Conservation (phyloP, 495 filamentous ascomycete genomes). For the Trichocladium uniseriatum region DNA sequence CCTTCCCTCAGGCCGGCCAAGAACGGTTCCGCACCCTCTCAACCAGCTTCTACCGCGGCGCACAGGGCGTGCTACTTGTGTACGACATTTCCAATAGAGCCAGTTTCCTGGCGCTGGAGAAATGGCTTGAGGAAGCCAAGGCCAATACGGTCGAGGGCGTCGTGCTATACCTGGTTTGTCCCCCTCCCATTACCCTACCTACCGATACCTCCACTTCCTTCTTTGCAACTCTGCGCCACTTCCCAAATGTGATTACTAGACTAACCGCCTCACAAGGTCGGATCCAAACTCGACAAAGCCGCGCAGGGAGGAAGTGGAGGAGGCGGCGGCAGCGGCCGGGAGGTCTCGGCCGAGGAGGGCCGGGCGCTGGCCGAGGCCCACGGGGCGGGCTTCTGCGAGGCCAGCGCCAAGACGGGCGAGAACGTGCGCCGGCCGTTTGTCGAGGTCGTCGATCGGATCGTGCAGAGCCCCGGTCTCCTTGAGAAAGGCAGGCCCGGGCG, state of each 20-base stretch:
- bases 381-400: slow-evolving; percentile 43
- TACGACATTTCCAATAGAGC: slow-evolving; percentile 50
- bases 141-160: slow-evolving; percentile 43
- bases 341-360: slow-evolving; percentile 45
- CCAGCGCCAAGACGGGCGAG: slow-evolving; percentile 45
- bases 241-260: not conserved
- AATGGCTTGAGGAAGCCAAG: slow-evolving; percentile 52
- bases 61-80: slow-evolving; percentile 50
- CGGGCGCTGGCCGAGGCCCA: slow-evolving; percentile 39
- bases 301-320: not conserved
- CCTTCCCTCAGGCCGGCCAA: slow-evolving; percentile 36
- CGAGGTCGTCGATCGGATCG: slow-evolving; percentile 45
- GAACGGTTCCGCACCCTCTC: slow-evolving; percentile 54
- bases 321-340: slow-evolving; percentile 19
- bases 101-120: slow-evolving; percentile 47
- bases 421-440: slow-evolving; percentile 46
- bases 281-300: slow-evolving; percentile 47
- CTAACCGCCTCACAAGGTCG: slow-evolving; percentile 27
- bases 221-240: not conserved
- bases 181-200: not conserved
- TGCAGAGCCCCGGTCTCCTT: slow-evolving; percentile 37
- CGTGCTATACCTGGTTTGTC: slow-evolving; percentile 43
- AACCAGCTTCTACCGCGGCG: slow-evolving; percentile 52
- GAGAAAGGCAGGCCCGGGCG: slow-evolving; percentile 19
- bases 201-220: not conserved